Conservation (phyloP, 306 rosid genomes). For the Mimosa bimucronata region DNA sequence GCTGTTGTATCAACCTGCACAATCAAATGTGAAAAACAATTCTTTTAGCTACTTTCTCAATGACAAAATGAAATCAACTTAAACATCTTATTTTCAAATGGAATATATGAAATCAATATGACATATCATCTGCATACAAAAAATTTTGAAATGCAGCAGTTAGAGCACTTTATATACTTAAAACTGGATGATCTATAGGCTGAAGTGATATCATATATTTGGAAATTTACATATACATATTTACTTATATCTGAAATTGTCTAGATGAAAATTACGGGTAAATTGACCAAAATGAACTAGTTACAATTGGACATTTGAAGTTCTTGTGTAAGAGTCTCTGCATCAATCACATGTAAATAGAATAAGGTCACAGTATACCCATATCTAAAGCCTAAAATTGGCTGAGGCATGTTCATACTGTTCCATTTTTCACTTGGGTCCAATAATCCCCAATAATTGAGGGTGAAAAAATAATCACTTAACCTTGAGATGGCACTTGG, state of each 20-base stretch:
- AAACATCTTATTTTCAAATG: background rate
- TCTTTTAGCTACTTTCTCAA: conserved; percentile 20
- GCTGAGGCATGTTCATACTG: background rate
- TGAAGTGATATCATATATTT: background rate
- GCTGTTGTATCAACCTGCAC: conserved; percentile 90
- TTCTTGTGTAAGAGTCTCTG: background rate
- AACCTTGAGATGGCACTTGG: background rate
- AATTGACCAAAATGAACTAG: background rate
- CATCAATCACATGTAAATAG: background rate
- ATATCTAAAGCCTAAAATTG: background rate
- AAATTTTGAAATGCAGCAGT: conserved; percentile 7
- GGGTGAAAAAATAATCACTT: background rate
- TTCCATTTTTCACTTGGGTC: background rate
- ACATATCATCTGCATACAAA: conserved; percentile 17
- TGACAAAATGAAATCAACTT: conserved; percentile 4
- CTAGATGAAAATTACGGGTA: background rate
- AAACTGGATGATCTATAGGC: background rate
- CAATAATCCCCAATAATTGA: background rate
- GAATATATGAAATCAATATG: conserved; percentile 19
- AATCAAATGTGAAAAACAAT: conserved; percentile 24
- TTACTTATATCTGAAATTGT: background rate
- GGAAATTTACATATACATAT: background rate
- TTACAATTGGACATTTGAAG: background rate
- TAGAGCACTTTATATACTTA: conserved; percentile 18
- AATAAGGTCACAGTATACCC: background rate